phyloP scores from a whole-genome alignment of 169 alveolate genomes.

The Plasmodium vivax region DNA sequence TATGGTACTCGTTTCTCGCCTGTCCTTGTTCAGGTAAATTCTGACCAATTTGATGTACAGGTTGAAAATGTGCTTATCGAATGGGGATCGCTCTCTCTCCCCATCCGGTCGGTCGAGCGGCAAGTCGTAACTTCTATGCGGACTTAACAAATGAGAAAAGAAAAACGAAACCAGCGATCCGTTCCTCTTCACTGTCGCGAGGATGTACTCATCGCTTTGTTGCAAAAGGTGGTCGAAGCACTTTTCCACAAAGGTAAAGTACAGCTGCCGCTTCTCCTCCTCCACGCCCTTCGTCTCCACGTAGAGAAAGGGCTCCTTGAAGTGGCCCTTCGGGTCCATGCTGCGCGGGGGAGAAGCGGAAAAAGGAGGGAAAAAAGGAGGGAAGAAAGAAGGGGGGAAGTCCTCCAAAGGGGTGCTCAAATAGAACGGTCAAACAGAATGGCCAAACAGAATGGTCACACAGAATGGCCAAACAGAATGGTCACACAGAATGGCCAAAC shows the following conservation, averaged over 20 bases:
- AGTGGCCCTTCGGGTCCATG: conserved; percentile 30
- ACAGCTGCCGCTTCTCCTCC: conserved; percentile 8
- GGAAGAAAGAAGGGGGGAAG: background rate
- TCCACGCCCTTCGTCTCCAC: background rate
- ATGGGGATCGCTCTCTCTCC: background rate
- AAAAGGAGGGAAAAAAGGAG: background rate
- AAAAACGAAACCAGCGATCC: conserved; percentile 31
- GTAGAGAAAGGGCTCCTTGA: conserved; percentile 34
- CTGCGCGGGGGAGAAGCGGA: background rate
- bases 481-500: too few species aligned
- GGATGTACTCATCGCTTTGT: conserved; percentile 51
- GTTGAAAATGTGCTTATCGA: conserved; percentile 21
- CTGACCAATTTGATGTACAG: conserved; percentile 31
- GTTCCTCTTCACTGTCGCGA: conserved; percentile 45
- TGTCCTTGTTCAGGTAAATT: conserved; percentile 27
- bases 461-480: too few species aligned
- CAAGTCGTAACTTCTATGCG: conserved; percentile 17
- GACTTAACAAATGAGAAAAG: conserved; percentile 43
- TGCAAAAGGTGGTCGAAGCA: conserved; percentile 30
- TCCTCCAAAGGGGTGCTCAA: background rate
- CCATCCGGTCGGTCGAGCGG: background rate
- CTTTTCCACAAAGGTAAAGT: conserved; percentile 14
- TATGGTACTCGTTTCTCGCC: conserved; percentile 6
- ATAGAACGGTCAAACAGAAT: too few species aligned
- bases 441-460: too few species aligned